phyloP scores from a whole-genome alignment of 345 rosid genomes.

The Mallotus nudiflorus region DNA sequence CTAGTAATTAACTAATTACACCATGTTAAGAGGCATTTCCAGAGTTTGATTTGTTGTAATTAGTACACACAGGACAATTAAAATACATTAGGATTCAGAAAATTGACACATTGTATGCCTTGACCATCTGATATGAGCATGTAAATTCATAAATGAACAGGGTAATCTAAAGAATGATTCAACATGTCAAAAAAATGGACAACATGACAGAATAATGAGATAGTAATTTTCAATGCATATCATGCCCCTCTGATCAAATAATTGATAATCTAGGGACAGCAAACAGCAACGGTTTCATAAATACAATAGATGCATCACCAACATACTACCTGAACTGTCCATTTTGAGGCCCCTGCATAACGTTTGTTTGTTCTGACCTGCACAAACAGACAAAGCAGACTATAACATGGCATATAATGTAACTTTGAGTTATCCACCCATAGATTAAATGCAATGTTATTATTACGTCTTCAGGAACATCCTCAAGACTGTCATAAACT shows the following conservation, averaged over 20 bases:
- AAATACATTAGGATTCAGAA: slow-evolving; percentile 1
- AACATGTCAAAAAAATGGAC: background rate
- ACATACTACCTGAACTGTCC: slow-evolving; percentile 79
- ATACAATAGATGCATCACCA: background rate
- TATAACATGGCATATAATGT: background rate
- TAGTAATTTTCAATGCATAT: background rate
- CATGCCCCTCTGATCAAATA: background rate
- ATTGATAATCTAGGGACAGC: background rate
- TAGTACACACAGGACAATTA: background rate
- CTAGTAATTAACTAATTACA: background rate
- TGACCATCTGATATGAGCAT: background rate
- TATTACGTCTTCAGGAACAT: slow-evolving; percentile 84
- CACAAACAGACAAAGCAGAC: slow-evolving; percentile 24
- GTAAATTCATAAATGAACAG: background rate
- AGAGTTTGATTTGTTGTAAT: background rate
- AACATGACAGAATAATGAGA: background rate
- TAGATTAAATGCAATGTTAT: background rate
- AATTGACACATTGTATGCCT: background rate
- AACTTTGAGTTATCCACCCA: background rate
- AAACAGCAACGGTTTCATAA: background rate
- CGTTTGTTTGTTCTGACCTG: slow-evolving; percentile 81
- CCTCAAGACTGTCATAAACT: slow-evolving; percentile 70
- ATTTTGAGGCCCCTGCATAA: slow-evolving; percentile 76
- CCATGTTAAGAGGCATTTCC: background rate
- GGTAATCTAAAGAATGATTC: background rate